A percentile compares a stretch with the other conserved stretches of the same genome.
These are phyloP conservation scores for Cyphellophora europaea DNA, from an alignment of 2,329 filamentous ascomycete genomes.

Conservation along the genomic window DNA sequence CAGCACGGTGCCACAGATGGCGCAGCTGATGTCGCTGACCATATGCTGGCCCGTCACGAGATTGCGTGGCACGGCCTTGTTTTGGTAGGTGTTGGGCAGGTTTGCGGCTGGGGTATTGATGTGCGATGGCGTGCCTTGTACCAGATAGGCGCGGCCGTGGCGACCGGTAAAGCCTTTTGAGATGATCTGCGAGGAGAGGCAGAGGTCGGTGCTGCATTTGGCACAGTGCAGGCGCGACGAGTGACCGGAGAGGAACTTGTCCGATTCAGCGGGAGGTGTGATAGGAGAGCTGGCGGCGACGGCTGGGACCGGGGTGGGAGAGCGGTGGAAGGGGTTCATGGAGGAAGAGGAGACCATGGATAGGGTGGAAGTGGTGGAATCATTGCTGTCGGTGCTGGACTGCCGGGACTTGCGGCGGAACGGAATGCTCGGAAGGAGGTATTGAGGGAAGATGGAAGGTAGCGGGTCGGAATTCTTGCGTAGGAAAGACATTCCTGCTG, in stretches of 20 bases:
- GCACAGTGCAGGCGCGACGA: slow-evolving; percentile 49
- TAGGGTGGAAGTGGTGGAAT: slow-evolving; percentile 24
- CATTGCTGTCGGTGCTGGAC: slow-evolving; percentile 28
- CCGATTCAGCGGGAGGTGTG: slow-evolving; percentile 12
- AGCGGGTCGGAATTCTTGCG: slow-evolving; percentile 18
- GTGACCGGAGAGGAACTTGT: slow-evolving; percentile 35
- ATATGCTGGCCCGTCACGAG: slow-evolving; percentile 56
- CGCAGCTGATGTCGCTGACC: slow-evolving; percentile 51
- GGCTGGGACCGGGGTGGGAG: slow-evolving; percentile 11
- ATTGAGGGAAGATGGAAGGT: slow-evolving; percentile 39
- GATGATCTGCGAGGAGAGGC: slow-evolving; percentile 50
- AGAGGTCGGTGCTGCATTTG: slow-evolving; percentile 50
- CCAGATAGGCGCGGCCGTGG: slow-evolving; percentile 55
- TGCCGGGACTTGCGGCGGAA: slow-evolving; percentile 33
- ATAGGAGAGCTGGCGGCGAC: slow-evolving; percentile 8
- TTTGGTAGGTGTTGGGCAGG: slow-evolving; percentile 51
- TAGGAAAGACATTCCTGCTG: slow-evolving; percentile 15
- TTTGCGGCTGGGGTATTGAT: slow-evolving; percentile 19
- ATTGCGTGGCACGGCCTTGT: slow-evolving; percentile 47
- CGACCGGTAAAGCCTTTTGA: slow-evolving; percentile 57
- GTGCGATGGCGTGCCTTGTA: slow-evolving; percentile 25
- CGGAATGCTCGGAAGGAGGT: slow-evolving; percentile 38
- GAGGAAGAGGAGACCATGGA: slow-evolving; percentile 19
- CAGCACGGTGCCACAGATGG: slow-evolving; percentile 45
- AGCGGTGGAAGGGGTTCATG: slow-evolving; percentile 17